These are phyloP conservation scores for Eleusine indica DNA, from an alignment of 176 grass and related monocot genomes.

Conservation along the genomic window DNA sequence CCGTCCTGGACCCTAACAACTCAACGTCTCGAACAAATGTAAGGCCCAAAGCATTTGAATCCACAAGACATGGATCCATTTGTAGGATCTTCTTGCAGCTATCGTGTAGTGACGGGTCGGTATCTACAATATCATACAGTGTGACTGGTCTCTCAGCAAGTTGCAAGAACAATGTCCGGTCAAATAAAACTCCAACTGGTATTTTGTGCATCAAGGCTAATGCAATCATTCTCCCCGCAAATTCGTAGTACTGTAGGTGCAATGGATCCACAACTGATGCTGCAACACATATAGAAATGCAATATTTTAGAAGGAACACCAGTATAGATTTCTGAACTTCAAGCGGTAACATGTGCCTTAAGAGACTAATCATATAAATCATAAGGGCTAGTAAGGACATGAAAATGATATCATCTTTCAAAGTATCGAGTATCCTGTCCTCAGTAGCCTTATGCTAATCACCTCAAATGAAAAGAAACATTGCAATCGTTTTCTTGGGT, in stretches of 20 bases:
- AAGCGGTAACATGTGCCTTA: too few relatives aligned
- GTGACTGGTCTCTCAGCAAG: constrained; percentile 49
- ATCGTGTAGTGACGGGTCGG: constrained; percentile 56
- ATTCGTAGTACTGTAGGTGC: constrained; percentile 53
- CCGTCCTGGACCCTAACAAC: constrained; percentile 36
- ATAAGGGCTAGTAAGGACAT: too few relatives aligned
- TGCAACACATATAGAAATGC: constrained; percentile 10
- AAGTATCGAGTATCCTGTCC: too few relatives aligned
- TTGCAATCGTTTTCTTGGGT: too few relatives aligned
- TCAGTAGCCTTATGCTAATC: too few relatives aligned
- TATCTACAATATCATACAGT: constrained; percentile 63
- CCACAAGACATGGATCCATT: constrained; percentile 62
- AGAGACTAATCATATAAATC: too few relatives aligned
- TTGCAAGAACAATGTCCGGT: constrained; percentile 61
- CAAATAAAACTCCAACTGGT: constrained; percentile 58
- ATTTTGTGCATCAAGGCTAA: constrained; percentile 64
- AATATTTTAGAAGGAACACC: too few relatives aligned
- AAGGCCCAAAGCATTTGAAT: constrained; percentile 61
- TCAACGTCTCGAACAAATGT: constrained; percentile 61
- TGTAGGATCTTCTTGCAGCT: constrained; percentile 72
- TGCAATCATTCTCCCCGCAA: constrained; percentile 59
- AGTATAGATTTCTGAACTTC: neutral
- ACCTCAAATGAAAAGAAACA: too few relatives aligned
- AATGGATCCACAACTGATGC: constrained; percentile 57
- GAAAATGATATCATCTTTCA: too few relatives aligned